Conservation (phyloP, 1,284 basidiomycete genomes). For the Boletus albobrunnescens region DNA sequence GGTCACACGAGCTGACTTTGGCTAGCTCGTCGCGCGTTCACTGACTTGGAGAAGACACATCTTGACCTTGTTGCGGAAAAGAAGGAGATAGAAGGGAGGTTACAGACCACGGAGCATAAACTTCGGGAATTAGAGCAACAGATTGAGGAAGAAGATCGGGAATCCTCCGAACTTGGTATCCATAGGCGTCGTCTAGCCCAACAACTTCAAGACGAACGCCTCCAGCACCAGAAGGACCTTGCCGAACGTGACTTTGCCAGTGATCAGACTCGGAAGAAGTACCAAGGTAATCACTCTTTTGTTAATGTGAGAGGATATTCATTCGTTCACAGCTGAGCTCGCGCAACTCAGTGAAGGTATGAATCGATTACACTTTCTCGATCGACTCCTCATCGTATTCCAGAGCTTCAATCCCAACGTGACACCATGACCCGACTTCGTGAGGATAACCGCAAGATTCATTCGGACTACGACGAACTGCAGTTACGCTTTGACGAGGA, state of each 20-base stretch:
- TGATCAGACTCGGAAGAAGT: slow-evolving; percentile 79
- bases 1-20: slow-evolving; percentile 8
- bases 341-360: slow-evolving; percentile 74
- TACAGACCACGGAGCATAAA: slow-evolving; percentile 51
- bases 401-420: slow-evolving; percentile 72
- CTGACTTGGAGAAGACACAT: slow-evolving; percentile 61
- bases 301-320: slow-evolving; percentile 1
- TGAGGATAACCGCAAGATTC: slow-evolving; percentile 75
- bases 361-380: not conserved
- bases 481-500: slow-evolving; percentile 76
- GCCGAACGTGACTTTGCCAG: slow-evolving; percentile 72
- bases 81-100: slow-evolving; percentile 48
- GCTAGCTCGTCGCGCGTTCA: slow-evolving; percentile 52
- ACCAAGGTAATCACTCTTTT: slow-evolving; percentile 53
- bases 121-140: slow-evolving; percentile 60
- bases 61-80: slow-evolving; percentile 51
- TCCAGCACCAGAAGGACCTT: slow-evolving; percentile 72
- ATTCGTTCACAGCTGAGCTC: slow-evolving; percentile 52
- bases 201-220: slow-evolving; percentile 73
- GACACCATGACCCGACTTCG: slow-evolving; percentile 70
- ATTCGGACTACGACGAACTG: slow-evolving; percentile 74
- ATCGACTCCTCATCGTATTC: slow-evolving; percentile 8
- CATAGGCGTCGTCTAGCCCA: slow-evolving; percentile 64
- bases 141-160: slow-evolving; percentile 65
- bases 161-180: slow-evolving; percentile 62